Percentiles rank a stretch among this genome's conserved stretches.
Conservation (phyloP, 2,329 filamentous ascomycete species). For the Sporothrix inflata region DNA sequence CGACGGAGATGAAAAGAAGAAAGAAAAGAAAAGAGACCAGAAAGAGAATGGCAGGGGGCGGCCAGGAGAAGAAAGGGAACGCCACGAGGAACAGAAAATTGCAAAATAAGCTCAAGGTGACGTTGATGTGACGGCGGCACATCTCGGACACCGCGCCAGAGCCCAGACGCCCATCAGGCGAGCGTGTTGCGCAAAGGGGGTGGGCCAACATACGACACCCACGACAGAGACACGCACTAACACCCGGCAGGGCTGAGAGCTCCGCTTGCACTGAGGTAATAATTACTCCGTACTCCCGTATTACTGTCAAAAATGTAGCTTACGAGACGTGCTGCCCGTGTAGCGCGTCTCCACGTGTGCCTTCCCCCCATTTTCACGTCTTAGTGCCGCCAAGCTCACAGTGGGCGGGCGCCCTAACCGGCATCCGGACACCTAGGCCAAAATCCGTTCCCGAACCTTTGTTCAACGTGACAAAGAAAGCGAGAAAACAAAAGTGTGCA, state of each 20-base stretch:
- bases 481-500: background rate
- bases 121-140: slow-evolving; percentile 16
- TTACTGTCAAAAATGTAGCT: background rate
- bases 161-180: background rate
- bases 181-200: background rate
- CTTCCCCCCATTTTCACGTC: background rate
- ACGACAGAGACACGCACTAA: background rate
- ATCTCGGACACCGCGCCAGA: slow-evolving; percentile 6
- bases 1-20: background rate
- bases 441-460: background rate
- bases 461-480: background rate
- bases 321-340: background rate
- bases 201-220: background rate
- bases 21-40: background rate
- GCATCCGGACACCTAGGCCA: background rate
- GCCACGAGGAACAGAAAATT: background rate
- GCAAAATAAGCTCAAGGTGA: background rate
- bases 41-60: no score
- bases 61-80: background rate
- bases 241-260: background rate
- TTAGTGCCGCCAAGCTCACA: background rate
- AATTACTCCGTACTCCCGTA: no score
- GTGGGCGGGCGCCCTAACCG: background rate
- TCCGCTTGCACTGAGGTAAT: background rate
- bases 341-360: no score